phyloP scores from a whole-genome alignment of 495 filamentous ascomycete species.

The Aspergillus cavernicola region DNA sequence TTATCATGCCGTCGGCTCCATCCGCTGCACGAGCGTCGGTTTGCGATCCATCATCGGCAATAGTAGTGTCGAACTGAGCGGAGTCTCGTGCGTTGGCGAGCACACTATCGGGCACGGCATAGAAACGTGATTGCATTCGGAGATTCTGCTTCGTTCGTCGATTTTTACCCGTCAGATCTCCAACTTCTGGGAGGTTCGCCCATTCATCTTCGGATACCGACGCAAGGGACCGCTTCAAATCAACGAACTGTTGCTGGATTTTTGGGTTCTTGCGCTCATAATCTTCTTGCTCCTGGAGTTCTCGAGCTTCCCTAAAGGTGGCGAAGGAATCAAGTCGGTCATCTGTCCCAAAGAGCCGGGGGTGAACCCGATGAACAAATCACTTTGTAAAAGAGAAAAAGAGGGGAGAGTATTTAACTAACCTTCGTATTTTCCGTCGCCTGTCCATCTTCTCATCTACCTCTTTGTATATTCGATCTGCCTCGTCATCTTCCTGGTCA shows the following conservation, averaged over 20 bases:
- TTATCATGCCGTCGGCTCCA: constrained; percentile 77
- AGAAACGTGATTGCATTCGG: constrained; percentile 77
- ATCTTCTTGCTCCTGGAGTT: constrained; percentile 83
- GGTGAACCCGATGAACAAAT: constrained; percentile 65
- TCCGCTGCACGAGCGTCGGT: constrained; percentile 45
- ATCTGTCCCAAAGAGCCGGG: constrained; percentile 65
- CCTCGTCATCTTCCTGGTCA: constrained; percentile 95
- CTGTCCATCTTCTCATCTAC: constrained; percentile 96
- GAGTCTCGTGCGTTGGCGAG: constrained; percentile 79
- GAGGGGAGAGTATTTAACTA: constrained; percentile 47
- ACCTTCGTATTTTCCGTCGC: constrained; percentile 84
- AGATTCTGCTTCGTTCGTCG: constrained; percentile 77
- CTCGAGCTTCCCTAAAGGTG: constrained; percentile 89
- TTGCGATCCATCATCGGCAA: constrained; percentile 69
- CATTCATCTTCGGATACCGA: constrained; percentile 93
- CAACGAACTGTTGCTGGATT: constrained; percentile 97
- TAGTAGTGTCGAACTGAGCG: constrained; percentile 76
- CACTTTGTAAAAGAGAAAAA: constrained; percentile 37
- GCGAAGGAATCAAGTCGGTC: constrained; percentile 71
- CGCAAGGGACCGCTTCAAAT: constrained; percentile 84
- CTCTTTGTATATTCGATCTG: constrained; percentile 89
- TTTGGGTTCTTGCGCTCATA: constrained; percentile 97
- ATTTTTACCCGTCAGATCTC: constrained; percentile 93
- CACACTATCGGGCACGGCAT: constrained; percentile 96
- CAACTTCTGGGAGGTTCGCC: constrained; percentile 92